These are phyloP conservation scores for Cercis canadensis DNA, from an alignment of 306 rosid genomes.

Conservation along the genomic window DNA sequence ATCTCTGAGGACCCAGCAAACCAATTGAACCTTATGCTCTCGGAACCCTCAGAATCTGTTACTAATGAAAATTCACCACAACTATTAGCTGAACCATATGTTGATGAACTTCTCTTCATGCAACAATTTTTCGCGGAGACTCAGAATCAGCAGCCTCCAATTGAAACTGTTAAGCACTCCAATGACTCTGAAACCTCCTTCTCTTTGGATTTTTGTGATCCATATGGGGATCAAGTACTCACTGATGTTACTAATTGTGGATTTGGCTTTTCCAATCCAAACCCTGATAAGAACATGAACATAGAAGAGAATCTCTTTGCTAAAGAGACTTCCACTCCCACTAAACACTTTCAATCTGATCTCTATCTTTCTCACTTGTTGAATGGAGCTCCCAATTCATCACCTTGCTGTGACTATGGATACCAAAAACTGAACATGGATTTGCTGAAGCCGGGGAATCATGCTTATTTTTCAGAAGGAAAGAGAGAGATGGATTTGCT, in stretches of 20 bases:
- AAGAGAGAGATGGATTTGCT: constrained; percentile 70
- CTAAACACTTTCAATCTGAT: constrained; percentile 51
- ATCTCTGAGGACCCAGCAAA: constrained; percentile 31
- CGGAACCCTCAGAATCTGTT: constrained; percentile 47
- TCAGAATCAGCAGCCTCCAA: neutral
- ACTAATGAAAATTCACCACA: constrained; percentile 33
- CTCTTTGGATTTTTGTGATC: constrained; percentile 8
- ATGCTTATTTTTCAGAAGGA: constrained; percentile 22
- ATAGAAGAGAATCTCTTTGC: constrained; percentile 1
- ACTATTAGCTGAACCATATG: constrained; percentile 39
- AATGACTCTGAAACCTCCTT: neutral
- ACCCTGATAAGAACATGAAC: constrained; percentile 5
- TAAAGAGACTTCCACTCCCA: neutral
- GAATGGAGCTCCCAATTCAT: constrained; percentile 50
- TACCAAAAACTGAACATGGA: constrained; percentile 38
- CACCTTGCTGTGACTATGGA: constrained; percentile 29
- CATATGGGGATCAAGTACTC: constrained; percentile 28
- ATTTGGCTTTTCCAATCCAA: constrained; percentile 7
- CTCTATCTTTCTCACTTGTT: constrained; percentile 57
- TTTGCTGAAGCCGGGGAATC: constrained; percentile 33
- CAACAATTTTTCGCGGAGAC: constrained; percentile 53
- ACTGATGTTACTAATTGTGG: constrained; percentile 19
- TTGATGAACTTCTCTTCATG: constrained; percentile 75
- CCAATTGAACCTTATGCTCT: constrained; percentile 18
- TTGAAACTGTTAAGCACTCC: constrained; percentile 1